Evolutionary conservation across 2,329 filamentous ascomycete species (phyloP), one percentile per base, ranked within the genome.

Genomic region (Microsporum canis): DNA sequence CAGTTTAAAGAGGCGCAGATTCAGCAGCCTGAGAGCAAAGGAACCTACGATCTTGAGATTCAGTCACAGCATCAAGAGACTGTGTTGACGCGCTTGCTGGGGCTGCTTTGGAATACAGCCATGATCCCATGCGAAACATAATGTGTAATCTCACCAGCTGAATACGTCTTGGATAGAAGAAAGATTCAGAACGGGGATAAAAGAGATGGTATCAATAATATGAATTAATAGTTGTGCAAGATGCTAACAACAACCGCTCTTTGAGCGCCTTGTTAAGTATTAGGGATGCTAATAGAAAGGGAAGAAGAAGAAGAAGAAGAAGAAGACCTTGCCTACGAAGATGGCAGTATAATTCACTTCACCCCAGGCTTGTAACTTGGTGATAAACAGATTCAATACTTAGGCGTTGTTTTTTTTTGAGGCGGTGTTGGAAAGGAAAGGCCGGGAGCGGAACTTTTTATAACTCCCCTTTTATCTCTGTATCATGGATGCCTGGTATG

Each of bases 21-120:
- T 1, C 17, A 23, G 17, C 17, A 23, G 17, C 17, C 17, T 23
- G 17, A 1, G 17, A 23, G 17, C 17, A 23, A 23, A 36, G 23
- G 8, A 53, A 72, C 71, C 65, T 68, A 78, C 76, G 73, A 63
- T 78, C 74, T 66, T 81, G 78, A 57, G 82, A 75, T 72, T 86
- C 84, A 64, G 80, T 78, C 57, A 82, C 68, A 64, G 82, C 79
- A 68, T 80, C 82, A 62, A 86, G 68, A 47, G 80, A 84, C 69
- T 79, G 80, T 10, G 79, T 80, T 45, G 80, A 80, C 57, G 75
- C 71, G 68, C 68, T 73, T 60, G 66, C 62, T 31, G 45, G 45
- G 27, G 71, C 69, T 68, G 74, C 74, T 62, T 75, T 76, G 69
- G 71, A 72, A 63, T 75, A 76, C n/a, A 78, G 68, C 76, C 76